Evolutionary conservation across 805 yeast genomes (phyloP), one percentile per base, ranked within the genome.

Genomic region (Metschnikowia peoriensis): DNA sequence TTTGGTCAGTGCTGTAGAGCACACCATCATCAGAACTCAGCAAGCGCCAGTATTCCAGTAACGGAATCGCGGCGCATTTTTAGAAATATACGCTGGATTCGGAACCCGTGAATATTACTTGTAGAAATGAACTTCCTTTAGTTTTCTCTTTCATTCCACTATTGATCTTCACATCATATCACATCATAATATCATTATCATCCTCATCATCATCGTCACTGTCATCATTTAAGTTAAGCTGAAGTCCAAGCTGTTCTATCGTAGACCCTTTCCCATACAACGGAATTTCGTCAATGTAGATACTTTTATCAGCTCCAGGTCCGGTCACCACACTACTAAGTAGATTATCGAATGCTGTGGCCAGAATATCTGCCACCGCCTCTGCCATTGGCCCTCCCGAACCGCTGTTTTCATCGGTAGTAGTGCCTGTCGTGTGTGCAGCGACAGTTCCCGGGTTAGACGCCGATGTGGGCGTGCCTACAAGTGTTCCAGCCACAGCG

Each of bases 211-310:
- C 35, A 12, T 12, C 14, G 35, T 32, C 35, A 6, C 35, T 32
- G 29, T 60, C 64, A 28, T 60, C 63, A 35, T 57, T 44, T n/a
- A 60, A 40, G 47, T 69, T 71, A 16, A 69, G 56, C 53, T 62
- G 61, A 43, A 70, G 53, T 11, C 72, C 72, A 50, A 72, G 59
- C 63, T 61, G 65, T 54, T 72, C 76, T 37, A 72, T 71, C 12
- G 76, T 71, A 49, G 71, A 66, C 22, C 72, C 75, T 54, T 66
- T 70, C 4, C 77, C 76, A 50, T 70, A 70, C 28, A 71, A 62
- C 8, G 76, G 76, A 15, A 70, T 68, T 52, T 72, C 75, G 52
- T 72, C 76, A 39, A 72, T 58, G 53, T 72, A 72, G 1, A 65
- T 65, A 50, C 66, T 63, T 15, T 57, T 56, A 14, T 58, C 63